Base-by-base conservation (phyloP, 495 filamentous ascomycete species). In the Penicillium pulvis region DNA sequence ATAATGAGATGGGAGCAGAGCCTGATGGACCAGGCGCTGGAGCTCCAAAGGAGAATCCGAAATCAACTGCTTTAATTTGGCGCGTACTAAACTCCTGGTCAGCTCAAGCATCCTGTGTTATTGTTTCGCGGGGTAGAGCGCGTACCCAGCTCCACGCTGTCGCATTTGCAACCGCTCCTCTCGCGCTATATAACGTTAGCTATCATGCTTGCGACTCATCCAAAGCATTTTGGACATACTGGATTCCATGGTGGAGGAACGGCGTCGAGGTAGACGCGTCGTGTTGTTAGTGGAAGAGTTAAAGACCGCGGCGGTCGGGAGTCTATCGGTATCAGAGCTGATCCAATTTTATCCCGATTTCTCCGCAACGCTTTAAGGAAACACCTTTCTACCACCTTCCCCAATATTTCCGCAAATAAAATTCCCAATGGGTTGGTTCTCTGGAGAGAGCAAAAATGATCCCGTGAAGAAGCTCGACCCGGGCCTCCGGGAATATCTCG, bases 381-480 rank as follows among this genome's bases (percentile, higher is more conserved):
- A 58, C 51, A 36, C 47, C 19, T 55, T 45, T 24, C 33, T 30
- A 48, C 55, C 24, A n/a, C 41, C 45, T 54, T 39, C n/a, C 19
- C 35, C 7, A 30, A 41, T 17, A 41, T n/a, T 5, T 12, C 26
- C 23, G 51, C n/a, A 30, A 20, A 43, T 43, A 55, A 23, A 6
- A 23, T 60, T 49, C 55, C 39, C 54, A 56, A 80, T 76, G 76
- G 90, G 90, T 69, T 93, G 90, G 91, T 84, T 92, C 59, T 87
- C 83, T 83, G 80, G 76, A 44, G 68, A 71, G 30, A 77, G 72
- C 61, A 65, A 74, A 49, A 76, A 81, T 28, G 91, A 97, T 66
- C 88, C 92, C 53, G 84, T 93, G 67, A 79, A 84, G 62, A 86
- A 90, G 64, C 88, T 97, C 62, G 91, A 96, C 67, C 92, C 93